phyloP scores from a whole-genome alignment of 768 basidiomycete species.

The Tubosaeta sp. region DNA sequence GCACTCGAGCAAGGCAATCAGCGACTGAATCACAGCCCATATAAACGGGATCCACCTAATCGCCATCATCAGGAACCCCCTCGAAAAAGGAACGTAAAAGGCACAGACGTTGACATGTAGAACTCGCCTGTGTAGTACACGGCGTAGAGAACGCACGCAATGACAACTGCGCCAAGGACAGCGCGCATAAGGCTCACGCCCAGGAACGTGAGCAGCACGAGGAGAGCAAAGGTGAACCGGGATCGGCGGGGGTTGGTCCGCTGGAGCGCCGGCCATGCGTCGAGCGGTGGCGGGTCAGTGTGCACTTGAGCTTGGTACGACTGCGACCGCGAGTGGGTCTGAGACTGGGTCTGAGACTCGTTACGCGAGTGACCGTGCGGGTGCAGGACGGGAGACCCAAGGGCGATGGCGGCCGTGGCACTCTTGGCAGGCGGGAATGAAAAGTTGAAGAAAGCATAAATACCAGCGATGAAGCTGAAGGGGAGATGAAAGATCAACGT shows the following conservation, averaged over 20 bases:
- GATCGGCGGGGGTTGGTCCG: conserved; percentile 35
- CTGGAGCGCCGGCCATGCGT: conserved; percentile 12
- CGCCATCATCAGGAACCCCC: background rate
- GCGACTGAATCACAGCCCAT: conserved; percentile 38
- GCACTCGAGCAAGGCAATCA: conserved; percentile 39
- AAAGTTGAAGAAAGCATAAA: conserved; percentile 41
- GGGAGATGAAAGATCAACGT: conserved; percentile 44
- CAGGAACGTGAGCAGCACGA: conserved; percentile 38
- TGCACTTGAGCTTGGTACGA: background rate
- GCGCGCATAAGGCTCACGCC: conserved; percentile 33
- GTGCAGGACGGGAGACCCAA: background rate
- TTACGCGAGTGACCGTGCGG: background rate
- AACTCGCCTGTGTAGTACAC: conserved; percentile 36
- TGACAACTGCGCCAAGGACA: conserved; percentile 35
- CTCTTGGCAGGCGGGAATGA: conserved; percentile 32
- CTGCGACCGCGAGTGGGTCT: background rate
- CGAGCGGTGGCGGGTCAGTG: background rate
- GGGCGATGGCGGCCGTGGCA: conserved; percentile 1
- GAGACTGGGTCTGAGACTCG: background rate
- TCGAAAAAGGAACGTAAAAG: background rate
- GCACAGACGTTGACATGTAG: conserved; percentile 35
- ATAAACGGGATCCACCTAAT: conserved; percentile 42
- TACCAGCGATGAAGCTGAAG: conserved; percentile 35
- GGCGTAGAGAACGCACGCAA: conserved; percentile 37
- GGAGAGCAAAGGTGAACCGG: conserved; percentile 35